Conservation (phyloP, 768 basidiomycete species). For the Termitomyces sp. region DNA sequence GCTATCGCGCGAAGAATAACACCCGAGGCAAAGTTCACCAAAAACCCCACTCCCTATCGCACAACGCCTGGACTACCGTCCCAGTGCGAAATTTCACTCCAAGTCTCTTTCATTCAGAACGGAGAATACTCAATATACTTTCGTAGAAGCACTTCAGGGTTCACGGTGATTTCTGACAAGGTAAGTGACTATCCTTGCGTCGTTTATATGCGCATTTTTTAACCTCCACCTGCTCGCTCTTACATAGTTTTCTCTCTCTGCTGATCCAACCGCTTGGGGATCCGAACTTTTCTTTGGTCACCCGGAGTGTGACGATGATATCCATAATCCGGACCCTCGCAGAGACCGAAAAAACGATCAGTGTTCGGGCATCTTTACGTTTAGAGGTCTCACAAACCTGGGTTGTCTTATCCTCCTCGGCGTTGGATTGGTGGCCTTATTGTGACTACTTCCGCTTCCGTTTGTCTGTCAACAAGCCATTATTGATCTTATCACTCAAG, state of each 20-base stretch:
- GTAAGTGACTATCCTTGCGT: conserved; percentile 25
- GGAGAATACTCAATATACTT: not conserved
- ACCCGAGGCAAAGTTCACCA: conserved; percentile 41
- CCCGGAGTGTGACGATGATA: conserved; percentile 63
- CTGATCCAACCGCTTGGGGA: conserved; percentile 74
- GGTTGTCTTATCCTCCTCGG: conserved; percentile 63
- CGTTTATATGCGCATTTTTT: conserved; percentile 4
- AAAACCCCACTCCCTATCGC: not conserved
- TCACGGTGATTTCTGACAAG: conserved; percentile 60
- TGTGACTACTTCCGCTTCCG: conserved; percentile 36
- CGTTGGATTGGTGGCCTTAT: conserved; percentile 53
- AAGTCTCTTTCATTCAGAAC: not conserved
- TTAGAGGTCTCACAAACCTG: conserved; percentile 68
- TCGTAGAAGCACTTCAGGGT: conserved; percentile 6
- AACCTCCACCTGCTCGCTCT: not conserved
- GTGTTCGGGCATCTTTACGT: conserved; percentile 64
- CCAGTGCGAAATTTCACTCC: not conserved
- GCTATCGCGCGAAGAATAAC: conserved; percentile 21
- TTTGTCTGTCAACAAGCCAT: not conserved
- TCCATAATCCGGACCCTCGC: conserved; percentile 73
- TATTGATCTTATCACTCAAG: conserved; percentile 28
- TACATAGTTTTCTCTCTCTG: conserved; percentile 65
- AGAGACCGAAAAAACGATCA: conserved; percentile 56
- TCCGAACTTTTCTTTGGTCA: conserved; percentile 58
- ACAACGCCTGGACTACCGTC: conserved; percentile 12